Conservation (phyloP, 345 rosid genomes). For the thale cress (Arabidopsis thaliana) region TAIR10.1 NC_003071.7:7839001-7839500, state of each 20-base stretch:
- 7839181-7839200: not conserved
- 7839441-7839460: not conserved
- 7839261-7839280: not conserved
- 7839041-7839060: slow-evolving; percentile 79
- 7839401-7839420: too few species aligned
- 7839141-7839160: too few species aligned
- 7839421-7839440: not conserved
- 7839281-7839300: not conserved
- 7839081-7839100: too few species aligned
- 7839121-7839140: too few species aligned
- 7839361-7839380: not conserved
- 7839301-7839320: not conserved
- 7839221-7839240: not conserved
- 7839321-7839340: not conserved
- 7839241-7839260: not conserved
- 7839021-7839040: slow-evolving; percentile 75
- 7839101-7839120: too few species aligned
- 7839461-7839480: not conserved
- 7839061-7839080: too few species aligned
- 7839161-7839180: too few species aligned
- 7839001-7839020: slow-evolving; percentile 80
- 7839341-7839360: too few species aligned
- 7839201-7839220: not conserved
- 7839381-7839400: not conserved
- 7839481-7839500: not conserved